These are phyloP conservation scores for Talaromyces liani DNA, from an alignment of 495 filamentous ascomycete species.

Conservation along the genomic window DNA sequence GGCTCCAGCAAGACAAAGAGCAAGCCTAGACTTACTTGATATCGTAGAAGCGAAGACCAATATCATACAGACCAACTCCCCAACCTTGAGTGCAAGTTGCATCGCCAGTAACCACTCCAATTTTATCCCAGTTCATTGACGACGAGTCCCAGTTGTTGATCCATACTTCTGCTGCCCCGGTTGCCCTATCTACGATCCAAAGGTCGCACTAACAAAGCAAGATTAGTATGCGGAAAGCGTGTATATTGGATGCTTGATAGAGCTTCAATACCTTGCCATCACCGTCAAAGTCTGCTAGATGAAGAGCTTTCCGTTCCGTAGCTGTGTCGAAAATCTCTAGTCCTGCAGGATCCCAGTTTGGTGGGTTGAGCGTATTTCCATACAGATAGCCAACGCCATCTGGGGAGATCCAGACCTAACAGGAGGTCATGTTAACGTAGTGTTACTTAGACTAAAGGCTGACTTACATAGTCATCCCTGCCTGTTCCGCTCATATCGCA, in stretches of 20 bases:
- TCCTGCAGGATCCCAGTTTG: slow-evolving; percentile 8
- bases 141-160: slow-evolving; percentile 11
- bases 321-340: slow-evolving; percentile 10
- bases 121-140: slow-evolving; percentile 3
- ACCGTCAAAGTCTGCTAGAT: slow-evolving; percentile 22
- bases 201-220: no score
- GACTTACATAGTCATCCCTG: not conserved
- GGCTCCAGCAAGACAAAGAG: not conserved
- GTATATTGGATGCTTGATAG: no score
- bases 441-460: not conserved
- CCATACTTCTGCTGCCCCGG: slow-evolving; percentile 15
- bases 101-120: slow-evolving; percentile 5
- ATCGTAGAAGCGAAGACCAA: slow-evolving; percentile 17
- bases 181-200: slow-evolving; percentile 14
- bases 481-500: not conserved
- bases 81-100: slow-evolving; percentile 15
- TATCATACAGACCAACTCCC: slow-evolving; percentile 17
- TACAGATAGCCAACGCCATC: slow-evolving; percentile 8
- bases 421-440: not conserved
- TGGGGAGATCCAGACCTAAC: slow-evolving; percentile 1
- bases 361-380: slow-evolving; percentile 9
- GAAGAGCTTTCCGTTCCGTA: slow-evolving; percentile 17
- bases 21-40: slow-evolving; percentile 8
- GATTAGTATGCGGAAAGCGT: no score
- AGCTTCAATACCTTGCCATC: slow-evolving; percentile 18